These are phyloP conservation scores for Cucurbita ficifolia DNA, from an alignment of 306 rosid genomes.

Conservation along the genomic window DNA sequence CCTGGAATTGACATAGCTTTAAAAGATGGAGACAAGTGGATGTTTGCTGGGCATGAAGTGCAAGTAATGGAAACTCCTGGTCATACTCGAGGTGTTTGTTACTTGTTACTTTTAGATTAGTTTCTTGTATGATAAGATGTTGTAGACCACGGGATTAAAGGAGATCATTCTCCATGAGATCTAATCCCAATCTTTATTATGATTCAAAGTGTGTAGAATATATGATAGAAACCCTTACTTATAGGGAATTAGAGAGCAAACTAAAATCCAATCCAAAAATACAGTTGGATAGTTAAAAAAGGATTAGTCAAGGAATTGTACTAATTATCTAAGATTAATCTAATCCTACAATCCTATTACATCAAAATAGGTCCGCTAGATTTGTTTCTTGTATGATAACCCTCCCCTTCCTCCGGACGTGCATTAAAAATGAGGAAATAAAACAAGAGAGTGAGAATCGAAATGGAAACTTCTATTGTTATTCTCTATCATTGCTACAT, in stretches of 20 bases:
- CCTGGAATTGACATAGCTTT: constrained; percentile 73
- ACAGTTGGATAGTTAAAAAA: too few species aligned
- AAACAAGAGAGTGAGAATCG: neutral
- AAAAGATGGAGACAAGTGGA: constrained; percentile 92
- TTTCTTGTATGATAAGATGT: neutral
- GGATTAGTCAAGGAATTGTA: neutral
- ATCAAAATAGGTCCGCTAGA: neutral
- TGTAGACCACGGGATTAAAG: neutral
- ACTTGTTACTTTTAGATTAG: constrained; percentile 8
- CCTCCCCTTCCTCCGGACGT: neutral
- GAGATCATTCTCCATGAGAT: neutral
- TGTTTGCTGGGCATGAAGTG: constrained; percentile 98
- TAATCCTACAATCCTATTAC: neutral
- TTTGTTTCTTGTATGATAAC: neutral
- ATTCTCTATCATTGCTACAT: neutral
- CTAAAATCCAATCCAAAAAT: neutral
- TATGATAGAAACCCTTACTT: neutral
- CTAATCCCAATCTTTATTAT: neutral
- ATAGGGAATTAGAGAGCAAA: neutral
- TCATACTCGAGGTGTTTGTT: constrained; percentile 60
- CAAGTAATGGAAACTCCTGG: constrained; percentile 79
- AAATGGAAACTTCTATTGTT: neutral
- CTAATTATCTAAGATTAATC: neutral
- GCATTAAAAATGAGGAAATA: neutral
- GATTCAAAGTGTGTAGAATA: neutral